A percentile compares a stretch with the other conserved stretches of the same genome.
Evolutionary conservation across 176 grass and related monocot species (phyloP).

Genomic region (Melocanna baccifera): DNA sequence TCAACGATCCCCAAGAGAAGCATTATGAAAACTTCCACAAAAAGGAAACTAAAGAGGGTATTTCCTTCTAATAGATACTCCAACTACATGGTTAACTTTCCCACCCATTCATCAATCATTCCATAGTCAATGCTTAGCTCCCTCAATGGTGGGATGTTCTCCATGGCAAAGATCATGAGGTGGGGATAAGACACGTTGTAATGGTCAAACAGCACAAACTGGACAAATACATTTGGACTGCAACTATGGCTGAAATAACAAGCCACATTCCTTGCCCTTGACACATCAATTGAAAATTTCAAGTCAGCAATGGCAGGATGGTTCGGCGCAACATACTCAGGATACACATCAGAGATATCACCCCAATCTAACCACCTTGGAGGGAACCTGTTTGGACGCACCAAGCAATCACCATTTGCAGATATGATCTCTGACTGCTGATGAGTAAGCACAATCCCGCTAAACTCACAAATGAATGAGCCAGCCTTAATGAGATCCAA

Average conservation of each 20-base stretch:
- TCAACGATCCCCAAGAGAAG: slow-evolving; percentile 35
- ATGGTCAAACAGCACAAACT: slow-evolving; percentile 92
- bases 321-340: slow-evolving; percentile 62
- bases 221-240: slow-evolving; percentile 92
- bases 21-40: slow-evolving; percentile 31
- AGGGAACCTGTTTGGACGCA: slow-evolving; percentile 77
- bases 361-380: slow-evolving; percentile 93
- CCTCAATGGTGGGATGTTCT: slow-evolving; percentile 96
- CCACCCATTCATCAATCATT: slow-evolving; percentile 74
- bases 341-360: slow-evolving; percentile 84
- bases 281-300: slow-evolving; percentile 88
- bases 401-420: slow-evolving; percentile 68
- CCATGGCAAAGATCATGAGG: slow-evolving; percentile 92
- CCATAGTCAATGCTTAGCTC: slow-evolving; percentile 99
- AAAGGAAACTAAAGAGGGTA: slow-evolving; percentile 9
- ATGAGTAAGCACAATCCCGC: slow-evolving; percentile 77
- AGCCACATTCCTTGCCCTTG: slow-evolving; percentile 87
- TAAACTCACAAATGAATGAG: slow-evolving; percentile 89
- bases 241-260: slow-evolving; percentile 99
- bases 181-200: slow-evolving; percentile 79
- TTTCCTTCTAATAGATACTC: slow-evolving; percentile 30
- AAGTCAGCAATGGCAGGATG: slow-evolving; percentile 51
- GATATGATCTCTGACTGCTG: slow-evolving; percentile 65
- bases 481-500: slow-evolving; percentile 94
- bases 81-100: slow-evolving; percentile 69